Evolutionary conservation across 2,329 filamentous ascomycete genomes (phyloP).

Genomic region (Colletotrichum sansevieriae): DNA sequence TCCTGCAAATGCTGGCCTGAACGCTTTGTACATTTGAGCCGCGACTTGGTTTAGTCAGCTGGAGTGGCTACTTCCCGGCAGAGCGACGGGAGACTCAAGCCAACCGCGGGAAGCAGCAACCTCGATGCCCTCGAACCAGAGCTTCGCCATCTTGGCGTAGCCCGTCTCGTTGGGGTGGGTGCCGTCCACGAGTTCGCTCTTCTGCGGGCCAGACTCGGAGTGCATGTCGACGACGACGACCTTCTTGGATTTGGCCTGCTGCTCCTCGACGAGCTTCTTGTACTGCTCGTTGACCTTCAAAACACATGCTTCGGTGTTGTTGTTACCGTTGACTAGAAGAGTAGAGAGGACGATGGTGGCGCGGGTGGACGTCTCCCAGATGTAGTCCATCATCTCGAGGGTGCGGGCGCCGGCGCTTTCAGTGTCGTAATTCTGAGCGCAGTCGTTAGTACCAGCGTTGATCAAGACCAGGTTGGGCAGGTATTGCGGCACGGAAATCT

Average conservation of each 20-base stretch:
- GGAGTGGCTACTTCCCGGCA: slow-evolving; percentile 18
- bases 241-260: slow-evolving; percentile 48
- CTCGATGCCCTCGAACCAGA: slow-evolving; percentile 51
- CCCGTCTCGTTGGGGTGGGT: slow-evolving; percentile 56
- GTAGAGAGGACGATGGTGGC: slow-evolving; percentile 56
- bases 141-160: slow-evolving; percentile 57
- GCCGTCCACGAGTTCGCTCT: slow-evolving; percentile 52
- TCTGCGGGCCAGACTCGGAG: slow-evolving; percentile 46
- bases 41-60: slow-evolving; percentile 23
- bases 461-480: slow-evolving; percentile 57
- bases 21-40: slow-evolving; percentile 16
- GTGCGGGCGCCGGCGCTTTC: slow-evolving; percentile 49
- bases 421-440: slow-evolving; percentile 50
- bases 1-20: slow-evolving; percentile 12
- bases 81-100: slow-evolving; percentile 42
- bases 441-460: slow-evolving; percentile 61
- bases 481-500: slow-evolving; percentile 47
- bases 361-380: slow-evolving; percentile 50
- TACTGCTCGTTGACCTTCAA: slow-evolving; percentile 52
- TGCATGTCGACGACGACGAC: slow-evolving; percentile 59
- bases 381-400: slow-evolving; percentile 51
- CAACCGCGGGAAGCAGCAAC: slow-evolving; percentile 46
- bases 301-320: slow-evolving; percentile 47
- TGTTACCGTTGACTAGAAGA: slow-evolving; percentile 50
- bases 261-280: slow-evolving; percentile 45